Evolutionary conservation across 257 asterid species (phyloP).

Genomic region (Rhazya stricta): DNA sequence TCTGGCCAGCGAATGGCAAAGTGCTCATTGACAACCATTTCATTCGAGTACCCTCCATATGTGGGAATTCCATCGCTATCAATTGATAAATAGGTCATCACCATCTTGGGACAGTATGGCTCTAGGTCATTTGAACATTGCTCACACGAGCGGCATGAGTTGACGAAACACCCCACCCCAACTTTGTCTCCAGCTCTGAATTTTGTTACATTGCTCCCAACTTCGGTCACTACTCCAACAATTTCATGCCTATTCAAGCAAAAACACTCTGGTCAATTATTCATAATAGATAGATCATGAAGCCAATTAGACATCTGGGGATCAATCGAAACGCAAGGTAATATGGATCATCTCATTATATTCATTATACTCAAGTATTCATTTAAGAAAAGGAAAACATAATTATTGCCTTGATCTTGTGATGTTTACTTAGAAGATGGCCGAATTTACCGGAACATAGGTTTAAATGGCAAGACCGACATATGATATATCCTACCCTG

Average conservation of each 20-base stretch:
- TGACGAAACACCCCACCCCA: constrained; percentile 24
- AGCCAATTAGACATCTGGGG: no score
- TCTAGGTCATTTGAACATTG: constrained; percentile 21
- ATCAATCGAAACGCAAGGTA: no score
- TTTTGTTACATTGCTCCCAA: constrained; percentile 21
- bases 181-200: constrained; percentile 25
- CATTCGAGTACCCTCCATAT: constrained; percentile 22
- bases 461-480: not conserved
- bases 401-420: no score
- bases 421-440: no score
- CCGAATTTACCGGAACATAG: not conserved
- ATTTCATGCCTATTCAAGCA: constrained; percentile 19
- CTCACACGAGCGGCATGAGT: constrained; percentile 23
- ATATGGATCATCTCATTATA: no score
- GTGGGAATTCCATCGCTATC: constrained; percentile 11
- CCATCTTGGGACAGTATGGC: constrained; percentile 19
- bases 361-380: no score
- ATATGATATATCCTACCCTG: constrained; percentile 39
- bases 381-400: no score
- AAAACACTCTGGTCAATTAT: not conserved
- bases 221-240: constrained; percentile 22
- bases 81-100: constrained; percentile 10
- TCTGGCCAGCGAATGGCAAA: constrained; percentile 21
- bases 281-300: not conserved
- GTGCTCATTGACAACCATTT: constrained; percentile 23